A percentile compares a stretch with the other conserved stretches of the same genome.
Conservation (phyloP, 176 grass and related monocot genomes). For the Paspalum vaginatum region DNA sequence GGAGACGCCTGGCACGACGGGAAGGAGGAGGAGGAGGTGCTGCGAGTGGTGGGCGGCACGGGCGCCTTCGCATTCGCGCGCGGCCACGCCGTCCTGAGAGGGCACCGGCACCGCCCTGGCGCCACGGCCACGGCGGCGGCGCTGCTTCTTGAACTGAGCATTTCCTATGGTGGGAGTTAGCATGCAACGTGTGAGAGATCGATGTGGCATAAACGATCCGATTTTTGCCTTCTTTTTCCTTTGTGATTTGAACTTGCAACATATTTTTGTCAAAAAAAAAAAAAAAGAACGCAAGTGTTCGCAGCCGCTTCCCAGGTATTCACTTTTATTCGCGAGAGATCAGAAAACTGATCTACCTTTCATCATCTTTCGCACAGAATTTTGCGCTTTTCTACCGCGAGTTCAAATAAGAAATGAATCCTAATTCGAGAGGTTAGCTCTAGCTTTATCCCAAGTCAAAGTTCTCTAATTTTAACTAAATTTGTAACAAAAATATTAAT, state of each 20-base stretch:
- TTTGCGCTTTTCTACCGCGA: neutral
- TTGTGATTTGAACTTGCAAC: neutral
- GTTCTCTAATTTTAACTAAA: too few relatives aligned
- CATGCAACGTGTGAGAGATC: neutral
- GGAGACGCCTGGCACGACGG: neutral
- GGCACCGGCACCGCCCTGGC: neutral
- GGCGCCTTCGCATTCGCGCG: constrained; percentile 64
- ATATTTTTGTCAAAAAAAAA: neutral
- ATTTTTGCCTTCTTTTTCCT: neutral
- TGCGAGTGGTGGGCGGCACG: constrained; percentile 75
- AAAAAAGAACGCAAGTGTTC: neutral
- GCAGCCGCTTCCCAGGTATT: neutral
- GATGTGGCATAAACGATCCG: neutral
- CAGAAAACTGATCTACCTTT: neutral
- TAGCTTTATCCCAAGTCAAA: too few relatives aligned
- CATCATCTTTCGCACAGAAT: neutral
- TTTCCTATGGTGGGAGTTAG: neutral
- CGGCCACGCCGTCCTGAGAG: constrained; percentile 35
- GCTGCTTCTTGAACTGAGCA: constrained; percentile 40
- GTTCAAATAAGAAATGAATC: neutral
- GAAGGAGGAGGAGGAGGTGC: constrained; percentile 17
- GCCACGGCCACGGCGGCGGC: neutral
- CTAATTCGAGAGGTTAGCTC: too few relatives aligned
- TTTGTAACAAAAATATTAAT: too few relatives aligned
- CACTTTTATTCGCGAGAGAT: neutral